Percentiles rank a stretch among this genome's conserved stretches.
Conservation (phyloP, 2,329 filamentous ascomycete genomes). For the Trichoderma sp. region DNA sequence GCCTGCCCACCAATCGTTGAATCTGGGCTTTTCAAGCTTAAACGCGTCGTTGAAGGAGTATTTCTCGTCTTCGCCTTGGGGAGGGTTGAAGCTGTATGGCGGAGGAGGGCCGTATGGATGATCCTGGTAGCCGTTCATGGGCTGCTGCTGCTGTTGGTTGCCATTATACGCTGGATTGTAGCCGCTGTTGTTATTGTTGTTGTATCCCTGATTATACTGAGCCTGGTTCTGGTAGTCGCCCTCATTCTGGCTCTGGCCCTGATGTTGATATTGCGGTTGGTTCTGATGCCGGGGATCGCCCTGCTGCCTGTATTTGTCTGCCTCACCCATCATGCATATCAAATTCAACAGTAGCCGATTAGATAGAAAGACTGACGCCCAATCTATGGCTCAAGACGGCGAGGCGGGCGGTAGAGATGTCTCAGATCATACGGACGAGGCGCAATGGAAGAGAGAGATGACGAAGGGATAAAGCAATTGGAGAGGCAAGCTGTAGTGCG, state of each 20-base stretch:
- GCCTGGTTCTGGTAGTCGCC: constrained; percentile 30
- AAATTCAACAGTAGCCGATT: neutral
- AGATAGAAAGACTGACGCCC: neutral
- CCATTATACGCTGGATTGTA: constrained; percentile 18
- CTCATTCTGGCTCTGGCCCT: constrained; percentile 29
- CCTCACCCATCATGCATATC: constrained; percentile 38
- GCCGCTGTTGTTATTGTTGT: neutral
- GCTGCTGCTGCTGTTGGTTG: constrained; percentile 1
- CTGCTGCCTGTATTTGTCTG: constrained; percentile 37
- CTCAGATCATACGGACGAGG: neutral
- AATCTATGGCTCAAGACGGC: neutral
- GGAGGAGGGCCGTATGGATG: constrained; percentile 35
- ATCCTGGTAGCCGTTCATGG: neutral
- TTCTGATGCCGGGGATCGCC: constrained; percentile 26
- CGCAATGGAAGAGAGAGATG: neutral
- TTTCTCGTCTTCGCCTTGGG: constrained; percentile 47
- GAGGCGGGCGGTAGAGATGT: neutral
- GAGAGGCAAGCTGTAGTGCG: neutral
- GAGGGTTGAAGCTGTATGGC: constrained; percentile 41
- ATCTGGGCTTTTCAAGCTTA: constrained; percentile 80
- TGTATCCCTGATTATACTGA: constrained; percentile 24
- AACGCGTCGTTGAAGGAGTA: constrained; percentile 77
- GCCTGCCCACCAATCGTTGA: constrained; percentile 87
- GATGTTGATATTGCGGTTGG: constrained; percentile 26
- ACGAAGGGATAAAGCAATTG: neutral